Evolutionary conservation across 2,329 filamentous ascomycete species (phyloP).

Genomic region (Microsporum canis): DNA sequence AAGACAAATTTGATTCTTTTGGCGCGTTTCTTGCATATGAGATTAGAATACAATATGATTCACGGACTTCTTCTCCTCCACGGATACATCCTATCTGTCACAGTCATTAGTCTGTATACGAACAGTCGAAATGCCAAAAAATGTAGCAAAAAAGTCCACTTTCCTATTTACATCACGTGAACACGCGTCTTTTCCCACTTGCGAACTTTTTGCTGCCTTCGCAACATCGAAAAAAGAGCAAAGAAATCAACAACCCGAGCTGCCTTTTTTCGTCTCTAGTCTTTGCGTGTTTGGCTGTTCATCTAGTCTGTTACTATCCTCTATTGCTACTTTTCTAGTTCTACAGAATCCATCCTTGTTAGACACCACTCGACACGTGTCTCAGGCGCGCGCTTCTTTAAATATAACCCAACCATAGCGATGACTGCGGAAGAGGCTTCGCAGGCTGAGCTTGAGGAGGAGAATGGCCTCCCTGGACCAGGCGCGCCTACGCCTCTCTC

Average conservation of each 20-base stretch:
- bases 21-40: constrained; percentile 2
- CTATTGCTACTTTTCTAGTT: neutral
- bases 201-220: neutral
- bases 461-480: constrained; percentile 63
- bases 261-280: neutral
- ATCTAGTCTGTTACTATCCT: neutral
- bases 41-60: neutral
- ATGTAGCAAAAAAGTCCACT: neutral
- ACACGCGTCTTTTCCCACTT: neutral
- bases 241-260: neutral
- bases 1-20: neutral
- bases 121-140: neutral
- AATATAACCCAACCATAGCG: neutral
- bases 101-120: neutral
- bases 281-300: neutral
- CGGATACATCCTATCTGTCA: neutral
- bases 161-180: constrained; percentile 3
- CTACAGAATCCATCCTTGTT: neutral
- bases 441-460: constrained; percentile 59
- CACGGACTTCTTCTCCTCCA: neutral
- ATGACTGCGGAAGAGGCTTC: constrained; percentile 48
- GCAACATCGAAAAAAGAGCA: neutral
- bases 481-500: constrained; percentile 86
- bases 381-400: neutral
- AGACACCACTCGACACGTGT: neutral